phyloP scores from a whole-genome alignment of 2,329 filamentous ascomycete genomes.

The Ophiostoma australiae region DNA sequence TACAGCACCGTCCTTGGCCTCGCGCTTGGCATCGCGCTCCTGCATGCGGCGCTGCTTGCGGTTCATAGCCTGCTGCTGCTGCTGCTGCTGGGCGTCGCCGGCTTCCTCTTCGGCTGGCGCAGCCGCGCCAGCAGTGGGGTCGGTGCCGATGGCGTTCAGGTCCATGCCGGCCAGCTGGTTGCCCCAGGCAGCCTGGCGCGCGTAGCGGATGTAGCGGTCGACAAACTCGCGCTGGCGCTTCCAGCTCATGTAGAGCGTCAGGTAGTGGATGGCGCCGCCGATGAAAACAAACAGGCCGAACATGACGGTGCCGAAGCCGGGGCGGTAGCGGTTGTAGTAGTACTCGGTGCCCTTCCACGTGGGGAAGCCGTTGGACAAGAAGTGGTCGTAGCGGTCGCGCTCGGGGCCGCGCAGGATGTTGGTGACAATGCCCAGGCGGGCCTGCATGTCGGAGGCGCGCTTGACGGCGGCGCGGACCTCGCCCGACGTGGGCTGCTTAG shows the following conservation, averaged over 20 bases:
- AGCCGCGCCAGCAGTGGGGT: slow-evolving; percentile 19
- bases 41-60: slow-evolving; percentile 82
- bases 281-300: slow-evolving; percentile 74
- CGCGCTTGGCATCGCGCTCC: slow-evolving; percentile 75
- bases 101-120: slow-evolving; percentile 29
- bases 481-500: slow-evolving; percentile 65
- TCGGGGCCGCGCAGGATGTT: slow-evolving; percentile 77
- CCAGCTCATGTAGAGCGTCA: slow-evolving; percentile 78
- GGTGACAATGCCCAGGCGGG: slow-evolving; percentile 76
- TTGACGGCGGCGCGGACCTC: slow-evolving; percentile 77
- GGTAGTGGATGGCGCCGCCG: slow-evolving; percentile 80
- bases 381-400: slow-evolving; percentile 90
- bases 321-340: slow-evolving; percentile 92
- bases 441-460: slow-evolving; percentile 74
- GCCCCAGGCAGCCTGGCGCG: slow-evolving; percentile 83
- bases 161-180: slow-evolving; percentile 65
- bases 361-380: slow-evolving; percentile 87
- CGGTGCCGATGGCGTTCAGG: slow-evolving; percentile 35
- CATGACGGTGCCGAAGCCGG: slow-evolving; percentile 80
- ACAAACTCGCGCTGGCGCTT: slow-evolving; percentile 88
- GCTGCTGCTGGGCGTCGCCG: slow-evolving; percentile 38
- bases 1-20: slow-evolving; percentile 52
- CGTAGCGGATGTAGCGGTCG: slow-evolving; percentile 84
- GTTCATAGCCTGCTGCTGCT: slow-evolving; percentile 59
- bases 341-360: slow-evolving; percentile 96